phyloP scores from a whole-genome alignment of 331 rosid genomes.

The Saraca asoca region DNA sequence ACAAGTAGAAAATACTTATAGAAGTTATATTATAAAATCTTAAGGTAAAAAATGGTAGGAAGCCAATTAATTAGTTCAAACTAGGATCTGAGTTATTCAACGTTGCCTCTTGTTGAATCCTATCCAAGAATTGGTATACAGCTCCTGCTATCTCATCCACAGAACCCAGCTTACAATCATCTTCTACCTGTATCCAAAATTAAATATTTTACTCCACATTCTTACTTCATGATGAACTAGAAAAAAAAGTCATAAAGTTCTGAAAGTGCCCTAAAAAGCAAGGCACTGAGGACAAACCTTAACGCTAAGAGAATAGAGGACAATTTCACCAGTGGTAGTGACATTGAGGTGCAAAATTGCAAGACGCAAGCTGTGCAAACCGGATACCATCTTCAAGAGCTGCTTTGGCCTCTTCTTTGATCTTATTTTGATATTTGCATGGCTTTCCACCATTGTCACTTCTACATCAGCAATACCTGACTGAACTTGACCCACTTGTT shows the following conservation, averaged over 20 bases:
- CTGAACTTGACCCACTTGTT: constrained; percentile 33
- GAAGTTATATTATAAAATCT: background rate
- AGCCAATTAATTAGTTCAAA: constrained; percentile 25
- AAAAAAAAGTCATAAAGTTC: background rate
- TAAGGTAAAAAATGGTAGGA: constrained; percentile 12
- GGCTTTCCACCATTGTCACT: constrained; percentile 92
- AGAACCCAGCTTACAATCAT: constrained; percentile 78
- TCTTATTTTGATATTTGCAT: constrained; percentile 84
- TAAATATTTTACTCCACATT: constrained; percentile 4
- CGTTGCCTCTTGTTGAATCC: constrained; percentile 67
- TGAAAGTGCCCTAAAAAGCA: background rate
- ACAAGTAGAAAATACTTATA: constrained; percentile 24
- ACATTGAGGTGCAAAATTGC: constrained; percentile 86
- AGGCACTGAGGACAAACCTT: constrained; percentile 52
- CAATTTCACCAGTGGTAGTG: constrained; percentile 57
- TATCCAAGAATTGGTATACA: constrained; percentile 61
- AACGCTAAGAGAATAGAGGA: constrained; percentile 73
- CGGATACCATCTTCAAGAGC: constrained; percentile 69
- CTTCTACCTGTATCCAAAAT: constrained; percentile 66
- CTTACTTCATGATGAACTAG: background rate
- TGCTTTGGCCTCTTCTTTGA: constrained; percentile 74
- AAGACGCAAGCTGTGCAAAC: constrained; percentile 67
- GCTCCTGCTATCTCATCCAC: constrained; percentile 93
- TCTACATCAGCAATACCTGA: constrained; percentile 69
- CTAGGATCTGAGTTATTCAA: constrained; percentile 32